A percentile compares a stretch with the other conserved stretches of the same genome.
Conservation (phyloP, 768 basidiomycete species). For the Porphyrellus cyaneotinctus region DNA sequence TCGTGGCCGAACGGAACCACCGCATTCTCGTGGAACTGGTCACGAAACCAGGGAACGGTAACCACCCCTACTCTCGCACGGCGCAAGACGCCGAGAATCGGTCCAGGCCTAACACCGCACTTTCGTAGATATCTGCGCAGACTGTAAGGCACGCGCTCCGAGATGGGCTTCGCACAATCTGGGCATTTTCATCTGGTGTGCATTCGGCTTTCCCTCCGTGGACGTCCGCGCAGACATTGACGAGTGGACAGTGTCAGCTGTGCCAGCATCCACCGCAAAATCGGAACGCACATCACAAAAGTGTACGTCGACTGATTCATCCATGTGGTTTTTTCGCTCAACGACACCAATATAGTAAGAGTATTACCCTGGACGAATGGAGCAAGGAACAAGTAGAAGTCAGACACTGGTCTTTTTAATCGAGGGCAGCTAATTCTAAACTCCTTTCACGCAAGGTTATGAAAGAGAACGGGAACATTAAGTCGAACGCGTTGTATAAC, state of each 20-base stretch:
- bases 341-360: conserved; percentile 57
- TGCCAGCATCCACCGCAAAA: conserved; percentile 89
- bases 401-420: conserved; percentile 22
- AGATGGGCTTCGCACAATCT: conserved; percentile 89
- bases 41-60: conserved; percentile 76
- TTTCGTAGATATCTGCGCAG: conserved; percentile 76
- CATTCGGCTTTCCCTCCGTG: neutral
- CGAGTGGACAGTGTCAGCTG: conserved; percentile 61
- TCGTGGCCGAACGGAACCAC: conserved; percentile 62
- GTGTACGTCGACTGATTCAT: conserved; percentile 53
- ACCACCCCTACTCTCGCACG: conserved; percentile 14
- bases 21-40: conserved; percentile 65
- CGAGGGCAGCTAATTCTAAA: conserved; percentile 9
- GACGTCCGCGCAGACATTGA: conserved; percentile 6
- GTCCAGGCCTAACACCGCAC: conserved; percentile 1
- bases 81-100: neutral
- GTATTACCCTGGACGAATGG: conserved; percentile 84
- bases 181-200: conserved; percentile 84
- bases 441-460: conserved; percentile 51
- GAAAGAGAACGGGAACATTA: conserved; percentile 75
- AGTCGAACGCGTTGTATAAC: conserved; percentile 76
- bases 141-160: conserved; percentile 83
- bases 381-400: conserved; percentile 87
- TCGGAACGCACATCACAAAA: conserved; percentile 91
- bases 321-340: neutral